phyloP scores from a whole-genome alignment of 1,284 basidiomycete species.

The Pyrrhoderma lamaoense region DNA sequence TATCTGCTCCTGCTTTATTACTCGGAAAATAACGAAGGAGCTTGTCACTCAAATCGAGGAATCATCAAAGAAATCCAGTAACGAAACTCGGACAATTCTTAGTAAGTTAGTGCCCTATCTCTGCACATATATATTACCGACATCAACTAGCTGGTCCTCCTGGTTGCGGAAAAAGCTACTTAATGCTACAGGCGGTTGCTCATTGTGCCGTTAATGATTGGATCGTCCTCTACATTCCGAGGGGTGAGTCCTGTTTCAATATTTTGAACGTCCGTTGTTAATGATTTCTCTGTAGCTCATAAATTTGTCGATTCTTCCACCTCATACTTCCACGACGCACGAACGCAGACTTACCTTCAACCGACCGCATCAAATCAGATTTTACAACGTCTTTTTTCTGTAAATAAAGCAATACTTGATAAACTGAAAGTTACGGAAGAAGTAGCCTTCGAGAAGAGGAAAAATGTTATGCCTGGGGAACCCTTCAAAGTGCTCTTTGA shows the following conservation, averaged over 20 bases:
- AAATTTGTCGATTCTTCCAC: slow-evolving; percentile 77
- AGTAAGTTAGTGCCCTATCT: slow-evolving; percentile 40
- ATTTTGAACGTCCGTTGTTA: background rate
- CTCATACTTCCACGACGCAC: slow-evolving; percentile 66
- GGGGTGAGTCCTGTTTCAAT: slow-evolving; percentile 39
- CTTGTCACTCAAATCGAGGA: slow-evolving; percentile 42
- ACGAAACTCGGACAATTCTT: slow-evolving; percentile 47
- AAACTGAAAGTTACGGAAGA: slow-evolving; percentile 34
- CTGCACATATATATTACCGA: background rate
- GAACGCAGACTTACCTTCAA: slow-evolving; percentile 76
- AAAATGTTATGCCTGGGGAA: slow-evolving; percentile 42
- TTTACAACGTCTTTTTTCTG: slow-evolving; percentile 49
- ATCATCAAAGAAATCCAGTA: slow-evolving; percentile 36
- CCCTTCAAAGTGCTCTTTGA: slow-evolving; percentile 53
- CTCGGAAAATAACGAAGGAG: slow-evolving; percentile 55
- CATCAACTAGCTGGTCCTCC: slow-evolving; percentile 54
- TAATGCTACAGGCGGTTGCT: slow-evolving; percentile 75
- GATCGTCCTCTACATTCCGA: slow-evolving; percentile 87
- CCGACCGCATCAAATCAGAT: slow-evolving; percentile 55
- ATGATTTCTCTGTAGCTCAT: slow-evolving; percentile 41
- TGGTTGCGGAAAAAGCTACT: slow-evolving; percentile 80
- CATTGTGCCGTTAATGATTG: slow-evolving; percentile 67
- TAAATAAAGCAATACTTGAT: slow-evolving; percentile 42
- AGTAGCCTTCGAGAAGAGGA: slow-evolving; percentile 40
- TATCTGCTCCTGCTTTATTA: slow-evolving; percentile 60